Percentiles rank a stretch among this genome's conserved stretches.
phyloP scores from a whole-genome alignment of 352 stramenopile genomes.

The Phytophthora tentaculata region DNA sequence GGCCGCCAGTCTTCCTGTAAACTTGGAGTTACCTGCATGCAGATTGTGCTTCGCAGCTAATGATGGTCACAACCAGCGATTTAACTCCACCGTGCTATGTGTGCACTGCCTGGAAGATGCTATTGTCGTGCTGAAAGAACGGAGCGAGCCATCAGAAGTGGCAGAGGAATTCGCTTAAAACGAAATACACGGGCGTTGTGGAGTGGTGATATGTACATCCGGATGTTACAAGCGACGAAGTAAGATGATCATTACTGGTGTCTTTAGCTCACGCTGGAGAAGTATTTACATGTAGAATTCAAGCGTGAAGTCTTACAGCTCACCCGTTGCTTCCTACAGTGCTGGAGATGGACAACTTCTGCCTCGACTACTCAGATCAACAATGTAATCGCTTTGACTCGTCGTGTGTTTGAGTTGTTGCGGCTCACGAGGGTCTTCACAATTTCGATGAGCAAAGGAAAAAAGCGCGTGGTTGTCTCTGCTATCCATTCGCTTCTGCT shows the following conservation, averaged over 20 bases:
- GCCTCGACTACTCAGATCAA: background rate
- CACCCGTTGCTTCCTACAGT: too few relatives aligned
- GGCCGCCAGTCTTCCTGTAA: conserved; percentile 30
- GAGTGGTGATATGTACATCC: background rate
- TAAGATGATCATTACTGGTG: too few relatives aligned
- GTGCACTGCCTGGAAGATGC: conserved; percentile 43
- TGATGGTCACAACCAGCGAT: conserved; percentile 51
- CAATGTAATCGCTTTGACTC: background rate
- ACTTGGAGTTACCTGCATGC: conserved; percentile 33
- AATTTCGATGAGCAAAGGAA: too few relatives aligned
- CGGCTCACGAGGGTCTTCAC: too few relatives aligned
- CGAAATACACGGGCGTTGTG: background rate
- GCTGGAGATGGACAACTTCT: background rate
- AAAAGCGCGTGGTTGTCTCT: too few relatives aligned
- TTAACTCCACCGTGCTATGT: conserved; percentile 65
- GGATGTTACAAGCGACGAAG: background rate
- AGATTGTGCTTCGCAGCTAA: conserved; percentile 50
- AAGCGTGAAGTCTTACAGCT: background rate
- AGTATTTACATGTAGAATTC: too few relatives aligned
- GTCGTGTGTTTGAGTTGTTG: background rate
- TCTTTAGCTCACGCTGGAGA: background rate
- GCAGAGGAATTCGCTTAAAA: conserved; percentile 19
- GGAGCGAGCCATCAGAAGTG: conserved; percentile 6
- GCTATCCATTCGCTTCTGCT: background rate
- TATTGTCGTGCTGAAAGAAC: conserved; percentile 29